Evolutionary conservation across 768 basidiomycete genomes (phyloP).

Genomic region (Lactarius quietus): DNA sequence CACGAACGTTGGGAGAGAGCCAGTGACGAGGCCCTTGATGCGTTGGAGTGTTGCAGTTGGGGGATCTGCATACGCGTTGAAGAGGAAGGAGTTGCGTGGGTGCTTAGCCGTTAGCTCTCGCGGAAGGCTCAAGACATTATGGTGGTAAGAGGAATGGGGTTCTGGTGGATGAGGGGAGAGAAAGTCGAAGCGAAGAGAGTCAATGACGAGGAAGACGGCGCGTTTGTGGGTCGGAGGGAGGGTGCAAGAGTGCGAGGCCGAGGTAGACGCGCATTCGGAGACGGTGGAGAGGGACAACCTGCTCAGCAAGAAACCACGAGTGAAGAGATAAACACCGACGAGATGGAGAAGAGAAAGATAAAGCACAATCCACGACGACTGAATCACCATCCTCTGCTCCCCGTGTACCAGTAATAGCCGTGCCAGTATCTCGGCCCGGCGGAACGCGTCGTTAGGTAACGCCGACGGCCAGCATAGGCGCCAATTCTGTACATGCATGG

Average conservation of each 20-base stretch:
- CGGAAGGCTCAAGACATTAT: conserved; percentile 80
- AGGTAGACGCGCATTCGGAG: conserved; percentile 38
- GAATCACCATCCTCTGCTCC: conserved; percentile 9
- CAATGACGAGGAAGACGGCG: conserved; percentile 84
- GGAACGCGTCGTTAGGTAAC: too few species aligned
- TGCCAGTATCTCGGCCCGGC: too few species aligned
- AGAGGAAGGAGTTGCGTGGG: conserved; percentile 78
- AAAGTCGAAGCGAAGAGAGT: conserved; percentile 93
- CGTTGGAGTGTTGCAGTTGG: conserved; percentile 94
- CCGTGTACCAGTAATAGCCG: not conserved
- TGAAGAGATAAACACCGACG: conserved; percentile 84
- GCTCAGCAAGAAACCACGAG: conserved; percentile 84
- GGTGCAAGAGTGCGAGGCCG: conserved; percentile 36
- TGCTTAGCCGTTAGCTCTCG: conserved; percentile 56
- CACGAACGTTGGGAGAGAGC: conserved; percentile 92
- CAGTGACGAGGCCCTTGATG: conserved; percentile 92
- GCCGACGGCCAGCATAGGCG: too few species aligned
- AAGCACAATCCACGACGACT: conserved; percentile 38
- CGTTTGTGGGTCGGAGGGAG: conserved; percentile 67
- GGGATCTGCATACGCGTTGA: conserved; percentile 89
- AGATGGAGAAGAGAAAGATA: conserved; percentile 68
- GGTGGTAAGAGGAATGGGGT: conserved; percentile 66
- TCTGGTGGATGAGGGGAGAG: conserved; percentile 64
- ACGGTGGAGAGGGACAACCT: conserved; percentile 65
- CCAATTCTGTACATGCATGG: too few species aligned